phyloP scores from a whole-genome alignment of 1,139 yeast genomes.

The Ashbya aceris region DNA sequence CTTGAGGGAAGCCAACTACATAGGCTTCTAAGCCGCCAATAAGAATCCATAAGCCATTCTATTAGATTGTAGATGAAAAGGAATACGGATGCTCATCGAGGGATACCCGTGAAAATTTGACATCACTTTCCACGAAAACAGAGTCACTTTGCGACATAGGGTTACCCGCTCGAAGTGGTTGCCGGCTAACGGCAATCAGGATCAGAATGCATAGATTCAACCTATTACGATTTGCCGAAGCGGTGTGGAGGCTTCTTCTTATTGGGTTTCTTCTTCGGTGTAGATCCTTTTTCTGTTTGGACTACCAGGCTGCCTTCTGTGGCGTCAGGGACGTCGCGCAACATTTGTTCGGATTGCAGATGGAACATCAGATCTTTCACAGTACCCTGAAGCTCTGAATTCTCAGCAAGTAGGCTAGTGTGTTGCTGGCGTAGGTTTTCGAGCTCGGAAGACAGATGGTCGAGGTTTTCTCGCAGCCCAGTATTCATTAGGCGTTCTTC shows the following conservation, averaged over 20 bases:
- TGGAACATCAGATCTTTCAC: slow-evolving; percentile 75
- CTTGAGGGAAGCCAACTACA: not conserved
- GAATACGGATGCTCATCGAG: slow-evolving; percentile 1
- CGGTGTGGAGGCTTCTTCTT: slow-evolving; percentile 11
- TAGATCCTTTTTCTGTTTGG: slow-evolving; percentile 11
- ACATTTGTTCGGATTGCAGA: slow-evolving; percentile 63
- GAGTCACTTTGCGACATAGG: too few relatives aligned
- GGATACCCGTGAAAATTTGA: slow-evolving; percentile 28
- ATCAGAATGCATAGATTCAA: slow-evolving; percentile 1
- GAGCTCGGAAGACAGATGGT: slow-evolving; percentile 36
- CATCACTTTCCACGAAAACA: too few relatives aligned
- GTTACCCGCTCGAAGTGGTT: too few relatives aligned
- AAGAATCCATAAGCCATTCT: not conserved
- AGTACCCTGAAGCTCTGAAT: slow-evolving; percentile 54
- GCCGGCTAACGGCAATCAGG: too few relatives aligned
- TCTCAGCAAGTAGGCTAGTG: slow-evolving; percentile 30
- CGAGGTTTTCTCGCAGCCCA: slow-evolving; percentile 51
- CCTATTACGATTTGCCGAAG: slow-evolving; percentile 7
- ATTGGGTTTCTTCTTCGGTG: slow-evolving; percentile 9
- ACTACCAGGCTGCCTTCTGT: slow-evolving; percentile 58
- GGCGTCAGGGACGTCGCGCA: slow-evolving; percentile 62
- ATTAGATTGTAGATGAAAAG: not conserved
- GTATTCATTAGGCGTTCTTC: slow-evolving; percentile 48
- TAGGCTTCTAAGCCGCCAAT: not conserved
- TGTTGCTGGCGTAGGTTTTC: slow-evolving; percentile 25